Evolutionary conservation across 345 rosid genomes (phyloP).

Genomic region (Hypericum perforatum): DNA sequence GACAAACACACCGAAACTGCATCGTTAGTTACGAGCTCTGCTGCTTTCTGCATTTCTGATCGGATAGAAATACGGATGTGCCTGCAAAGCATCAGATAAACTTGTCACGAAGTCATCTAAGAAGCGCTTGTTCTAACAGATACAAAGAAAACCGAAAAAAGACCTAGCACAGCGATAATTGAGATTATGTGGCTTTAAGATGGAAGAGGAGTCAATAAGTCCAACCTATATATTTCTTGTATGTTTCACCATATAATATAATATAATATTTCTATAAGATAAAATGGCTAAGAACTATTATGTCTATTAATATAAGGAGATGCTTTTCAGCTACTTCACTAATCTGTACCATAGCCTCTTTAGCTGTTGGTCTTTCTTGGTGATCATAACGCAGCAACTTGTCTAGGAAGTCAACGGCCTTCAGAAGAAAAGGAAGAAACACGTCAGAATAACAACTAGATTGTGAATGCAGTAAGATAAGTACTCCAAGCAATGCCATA

Average conservation of each 20-base stretch:
- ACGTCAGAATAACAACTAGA: not conserved
- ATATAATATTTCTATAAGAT: too few relatives aligned
- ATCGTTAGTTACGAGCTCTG: conserved; percentile 36
- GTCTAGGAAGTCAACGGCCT: conserved; percentile 96
- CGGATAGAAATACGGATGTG: conserved; percentile 80
- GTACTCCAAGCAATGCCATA: conserved; percentile 16
- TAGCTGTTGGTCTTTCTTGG: conserved; percentile 95
- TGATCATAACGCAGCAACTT: conserved; percentile 92
- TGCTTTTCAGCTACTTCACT: too few relatives aligned
- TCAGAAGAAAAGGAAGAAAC: conserved; percentile 6
- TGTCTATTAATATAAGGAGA: too few relatives aligned
- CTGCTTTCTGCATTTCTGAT: conserved; percentile 85
- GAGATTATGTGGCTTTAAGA: too few relatives aligned
- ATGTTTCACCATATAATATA: too few relatives aligned
- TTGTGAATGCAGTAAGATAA: not conserved
- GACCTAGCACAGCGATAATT: too few relatives aligned
- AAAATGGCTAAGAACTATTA: too few relatives aligned
- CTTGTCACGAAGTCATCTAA: not conserved
- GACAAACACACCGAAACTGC: too few relatives aligned
- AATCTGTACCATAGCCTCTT: conserved; percentile 77
- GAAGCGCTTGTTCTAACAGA: too few relatives aligned
- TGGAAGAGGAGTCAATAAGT: too few relatives aligned
- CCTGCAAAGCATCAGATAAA: conserved; percentile 35
- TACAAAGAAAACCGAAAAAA: too few relatives aligned
- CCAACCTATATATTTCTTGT: too few relatives aligned